phyloP scores from a whole-genome alignment of 2,329 filamentous ascomycete species.

The Aspergillus novoparasiticus region DNA sequence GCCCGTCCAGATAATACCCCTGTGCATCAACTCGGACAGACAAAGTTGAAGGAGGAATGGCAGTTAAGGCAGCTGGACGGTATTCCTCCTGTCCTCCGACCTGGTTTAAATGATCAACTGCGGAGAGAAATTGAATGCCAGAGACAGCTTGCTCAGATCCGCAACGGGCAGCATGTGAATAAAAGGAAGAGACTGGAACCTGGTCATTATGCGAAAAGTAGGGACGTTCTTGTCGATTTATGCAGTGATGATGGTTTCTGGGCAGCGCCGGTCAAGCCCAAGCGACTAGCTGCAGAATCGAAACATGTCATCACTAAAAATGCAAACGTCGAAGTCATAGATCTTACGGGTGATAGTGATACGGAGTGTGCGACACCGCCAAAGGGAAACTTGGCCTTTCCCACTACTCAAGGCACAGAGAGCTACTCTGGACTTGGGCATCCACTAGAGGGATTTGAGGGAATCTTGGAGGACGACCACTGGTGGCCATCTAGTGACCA shows the following conservation, averaged over 20 bases:
- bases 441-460: conserved; percentile 13
- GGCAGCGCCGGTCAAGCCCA: background rate
- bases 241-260: conserved; percentile 22
- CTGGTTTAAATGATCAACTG: conserved; percentile 21
- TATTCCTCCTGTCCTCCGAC: conserved; percentile 19
- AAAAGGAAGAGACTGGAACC: conserved; percentile 23
- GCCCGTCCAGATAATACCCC: conserved; percentile 34
- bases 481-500: conserved; percentile 41
- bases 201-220: background rate
- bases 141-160: conserved; percentile 30
- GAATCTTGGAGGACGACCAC: conserved; percentile 36
- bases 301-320: conserved; percentile 10
- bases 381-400: background rate
- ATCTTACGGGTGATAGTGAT: conserved; percentile 31
- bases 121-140: conserved; percentile 24
- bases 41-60: conserved; percentile 28
- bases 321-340: conserved; percentile 24
- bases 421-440: background rate
- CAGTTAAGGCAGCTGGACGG: conserved; percentile 37
- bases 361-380: conserved; percentile 6
- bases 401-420: background rate
- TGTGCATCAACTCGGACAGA: conserved; percentile 22
- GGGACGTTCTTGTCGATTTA: conserved; percentile 18
- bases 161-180: conserved; percentile 26
- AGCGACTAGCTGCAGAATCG: conserved; percentile 6